Base-by-base conservation (phyloP, 1,284 basidiomycete species). In the Agaricales sp. region DNA sequence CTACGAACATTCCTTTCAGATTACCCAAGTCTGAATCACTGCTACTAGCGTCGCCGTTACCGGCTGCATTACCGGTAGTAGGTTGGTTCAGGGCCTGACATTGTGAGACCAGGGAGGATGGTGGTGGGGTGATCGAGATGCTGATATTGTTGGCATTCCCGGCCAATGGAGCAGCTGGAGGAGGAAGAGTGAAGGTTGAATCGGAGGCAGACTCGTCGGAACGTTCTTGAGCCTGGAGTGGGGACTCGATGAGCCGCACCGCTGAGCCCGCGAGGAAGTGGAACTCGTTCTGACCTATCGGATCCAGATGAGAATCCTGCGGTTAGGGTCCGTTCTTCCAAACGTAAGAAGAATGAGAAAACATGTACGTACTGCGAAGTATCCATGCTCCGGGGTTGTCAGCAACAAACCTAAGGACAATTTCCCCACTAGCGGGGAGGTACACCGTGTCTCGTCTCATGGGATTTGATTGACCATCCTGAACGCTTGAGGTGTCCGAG, bases 371-470 rank as follows among this genome's bases (percentile, higher is more conserved):
- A 82, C 88, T 89, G 64, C 81, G 87, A 61, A 91, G 77, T 55
- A 91, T 66, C 89, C 90, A 92, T 1, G 75, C 78, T 4, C 90
- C 90, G 1, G 90, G 90, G 63, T 92, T 92, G 59, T 92, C 82
- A 0, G 86, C 84, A 47, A 79, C 63, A 52, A 89, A 59, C 12
- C 87, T 78, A 43, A 92, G 64, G 0, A 81, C 87, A 14, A 73
- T 82, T 1, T 78, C 78, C 14, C 73, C 66, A 47, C 71, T 70
- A 1, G 73, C 69, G 2, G 81, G 80, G 43, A 92, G 74, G 52
- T 78, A 72, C 2, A 89, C 65, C 0, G 84, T 87, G 65, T 96
- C 91, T 49, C 92, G 76, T 14, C 92, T 80, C 57, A 92, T 78
- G 1, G 93, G 93, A 68, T 96, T 96, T 1, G 67, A 62, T 59